These are phyloP conservation scores for Prunus davidiana DNA, from an alignment of 306 rosid genomes.

Conservation along the genomic window DNA sequence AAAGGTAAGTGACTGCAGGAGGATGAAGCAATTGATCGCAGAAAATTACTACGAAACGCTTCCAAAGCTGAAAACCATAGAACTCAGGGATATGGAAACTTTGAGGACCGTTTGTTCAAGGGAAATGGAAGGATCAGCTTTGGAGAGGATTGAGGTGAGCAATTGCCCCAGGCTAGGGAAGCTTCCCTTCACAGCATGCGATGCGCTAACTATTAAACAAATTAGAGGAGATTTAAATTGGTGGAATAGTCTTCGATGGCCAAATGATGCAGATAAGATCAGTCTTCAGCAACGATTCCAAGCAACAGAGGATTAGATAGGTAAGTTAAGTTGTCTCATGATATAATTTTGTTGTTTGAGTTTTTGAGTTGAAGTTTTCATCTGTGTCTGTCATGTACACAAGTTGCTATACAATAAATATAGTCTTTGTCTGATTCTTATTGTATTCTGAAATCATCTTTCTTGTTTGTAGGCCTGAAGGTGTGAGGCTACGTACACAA, in stretches of 20 bases:
- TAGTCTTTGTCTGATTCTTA: background rate
- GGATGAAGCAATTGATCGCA: background rate
- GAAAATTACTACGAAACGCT: background rate
- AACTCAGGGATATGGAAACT: conserved; percentile 11
- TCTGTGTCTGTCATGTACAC: background rate
- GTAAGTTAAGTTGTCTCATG: background rate
- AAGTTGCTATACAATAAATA: background rate
- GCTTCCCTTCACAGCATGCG: background rate
- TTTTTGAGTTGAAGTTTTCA: background rate
- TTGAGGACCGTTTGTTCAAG: conserved; percentile 4
- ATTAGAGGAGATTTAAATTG: conserved; percentile 16
- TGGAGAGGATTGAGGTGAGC: conserved; percentile 17
- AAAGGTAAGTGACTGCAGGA: conserved; percentile 8
- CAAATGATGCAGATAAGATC: background rate
- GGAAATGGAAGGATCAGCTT: background rate
- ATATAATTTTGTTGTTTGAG: background rate
- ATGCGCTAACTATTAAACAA: conserved; percentile 10
- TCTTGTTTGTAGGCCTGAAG: conserved; percentile 15
- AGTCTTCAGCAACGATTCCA: conserved; percentile 13
- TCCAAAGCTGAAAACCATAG: conserved; percentile 15
- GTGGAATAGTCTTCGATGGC: conserved; percentile 9
- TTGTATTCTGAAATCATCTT: background rate
- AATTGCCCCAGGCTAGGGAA: background rate
- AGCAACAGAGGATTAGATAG: conserved; percentile 9
- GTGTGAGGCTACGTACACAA: background rate